Evolutionary conservation across 2,329 filamentous ascomycete species (phyloP).

Genomic region (Verticillium longisporum): DNA sequence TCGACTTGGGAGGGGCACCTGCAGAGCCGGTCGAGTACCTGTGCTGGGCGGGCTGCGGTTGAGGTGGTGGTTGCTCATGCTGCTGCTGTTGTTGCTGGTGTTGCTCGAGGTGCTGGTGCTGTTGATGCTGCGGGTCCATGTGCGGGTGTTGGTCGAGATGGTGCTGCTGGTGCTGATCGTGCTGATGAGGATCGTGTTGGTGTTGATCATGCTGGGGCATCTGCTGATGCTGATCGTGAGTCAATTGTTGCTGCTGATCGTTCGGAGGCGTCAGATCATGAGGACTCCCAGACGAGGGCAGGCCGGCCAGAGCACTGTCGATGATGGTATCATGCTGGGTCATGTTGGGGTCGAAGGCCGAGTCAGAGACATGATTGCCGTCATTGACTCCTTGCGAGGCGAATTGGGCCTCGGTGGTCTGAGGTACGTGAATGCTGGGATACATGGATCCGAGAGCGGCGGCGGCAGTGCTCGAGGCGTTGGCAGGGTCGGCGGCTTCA

Average conservation of each 20-base stretch:
- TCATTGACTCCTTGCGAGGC: constrained; percentile 40
- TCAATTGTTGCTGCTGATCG: not conserved
- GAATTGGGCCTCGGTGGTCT: constrained; percentile 53
- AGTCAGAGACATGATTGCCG: constrained; percentile 23
- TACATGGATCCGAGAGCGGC: constrained; percentile 53
- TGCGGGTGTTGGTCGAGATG: constrained; percentile 12
- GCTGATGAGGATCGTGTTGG: constrained; percentile 8
- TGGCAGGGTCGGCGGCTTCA: constrained; percentile 41
- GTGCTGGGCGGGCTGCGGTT: constrained; percentile 12
- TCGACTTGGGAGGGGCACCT: constrained; percentile 44
- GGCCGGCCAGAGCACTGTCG: not conserved
- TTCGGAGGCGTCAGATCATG: constrained; percentile 6
- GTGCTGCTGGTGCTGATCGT: not conserved
- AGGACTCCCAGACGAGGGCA: constrained; percentile 5
- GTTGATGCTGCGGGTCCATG: constrained; percentile 19
- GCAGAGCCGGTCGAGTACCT: constrained; percentile 27
- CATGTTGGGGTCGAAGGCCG: constrained; percentile 27
- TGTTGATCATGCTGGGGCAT: constrained; percentile 5
- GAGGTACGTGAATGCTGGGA: constrained; percentile 51
- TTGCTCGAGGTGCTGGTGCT: constrained; percentile 28
- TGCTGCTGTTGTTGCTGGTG: constrained; percentile 26
- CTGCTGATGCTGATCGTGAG: not conserved
- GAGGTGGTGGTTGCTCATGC: constrained; percentile 10
- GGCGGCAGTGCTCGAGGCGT: constrained; percentile 52
- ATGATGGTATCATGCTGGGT: constrained; percentile 26